Base-by-base conservation (phyloP, 441 rosid genomes). In the Eutrema salsugineum region DNA sequence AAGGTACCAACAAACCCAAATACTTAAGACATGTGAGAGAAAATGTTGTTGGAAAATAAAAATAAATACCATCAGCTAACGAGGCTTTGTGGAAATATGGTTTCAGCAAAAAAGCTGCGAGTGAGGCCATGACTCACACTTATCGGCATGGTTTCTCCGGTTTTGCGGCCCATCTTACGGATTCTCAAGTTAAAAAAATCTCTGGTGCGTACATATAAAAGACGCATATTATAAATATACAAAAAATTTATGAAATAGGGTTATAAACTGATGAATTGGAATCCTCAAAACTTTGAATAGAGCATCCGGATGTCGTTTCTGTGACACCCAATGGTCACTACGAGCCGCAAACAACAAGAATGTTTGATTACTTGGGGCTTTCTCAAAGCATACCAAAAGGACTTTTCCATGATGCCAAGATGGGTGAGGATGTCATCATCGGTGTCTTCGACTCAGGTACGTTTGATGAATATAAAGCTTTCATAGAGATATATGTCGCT, bases 121-220 rank as follows among this genome's bases (percentile, higher is more conserved):
- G 69, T 17, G 75, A 83, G 54, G 78, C 68, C 53, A 77, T 87
- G 46, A 72, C 87, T 57, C 83, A 87, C 73, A 86, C 85, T 79
- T 89, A 85, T 78, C 81, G 79, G 28, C 91, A 87, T 80, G 86
- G 88, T 65, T 84, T 89, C 76, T 86, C 91, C 1, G 91, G 93
- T 12, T 89, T 89, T 63, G 92, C 92, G 5, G 95, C 89, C 9
- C 78, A 82, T 81, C 86, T 87, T 30, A 81, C 88, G 1, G 79
- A 79, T 51, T 55, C 77, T 33, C 87, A 83, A 76, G 93, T 84
- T 0, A 78, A 69, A 53, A 58, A 76, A 51, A 46, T 90, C 17
- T 71, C 86, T 16, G 61, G 61, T 57, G n/a, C 27, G 43, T 14
- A 55, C 42, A 33, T 55, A 8, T 32, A 55, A 14, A 36, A 33